Base-by-base conservation (phyloP, 176 grass and related monocot species). In the Tillandsia leiboldiana region DNA sequence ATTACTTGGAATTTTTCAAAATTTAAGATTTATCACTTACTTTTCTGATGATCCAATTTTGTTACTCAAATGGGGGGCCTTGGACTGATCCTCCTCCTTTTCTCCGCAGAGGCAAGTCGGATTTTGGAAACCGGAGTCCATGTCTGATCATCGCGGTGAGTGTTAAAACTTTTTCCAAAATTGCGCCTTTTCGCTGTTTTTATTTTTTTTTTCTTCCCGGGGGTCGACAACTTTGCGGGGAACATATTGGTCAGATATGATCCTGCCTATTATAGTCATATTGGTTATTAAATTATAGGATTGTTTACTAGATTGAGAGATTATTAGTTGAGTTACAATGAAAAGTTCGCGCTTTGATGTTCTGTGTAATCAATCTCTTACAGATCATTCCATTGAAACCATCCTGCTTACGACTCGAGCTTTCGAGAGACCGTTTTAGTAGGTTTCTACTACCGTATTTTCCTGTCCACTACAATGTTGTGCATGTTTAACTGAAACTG, bases 91-190 rank as follows among this genome's bases (percentile, higher is more conserved):
- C 54, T 50, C 65, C 61, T 64, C 49, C 26, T 15, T 26, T 50
- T 11, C 65, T 42, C 33, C 33, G 27, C 72, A 81, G 88, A 81
- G 74, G 52, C 74, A 81, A 75, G 51, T 84, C 57, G 77, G 84
- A 27, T 79, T 91, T 63, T 91, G 79, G 83, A 84, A 87, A 72
- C 56, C 77, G 20, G 83, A 81, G 63, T 87, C 88, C 51, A 50
- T 66, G 51, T 53, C 77, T 62, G 64, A 75, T 59, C 50, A 72
- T 51, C 75, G 74, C 74, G 83, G 83, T 81, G 75, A 18, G 73
- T 51, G 52, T 28, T 74, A 71, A 77, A 51, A 67, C 24, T 71
- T 2, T 42, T 54, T 85, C 63, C 1, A 62, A 67, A 33, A 65
- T 20, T 18, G 10, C 9, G 20, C 8, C 51, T 71, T 24, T 54